phyloP scores from a whole-genome alignment of 2,329 filamentous ascomycete genomes.

The Nigrospora osmanthi region DNA sequence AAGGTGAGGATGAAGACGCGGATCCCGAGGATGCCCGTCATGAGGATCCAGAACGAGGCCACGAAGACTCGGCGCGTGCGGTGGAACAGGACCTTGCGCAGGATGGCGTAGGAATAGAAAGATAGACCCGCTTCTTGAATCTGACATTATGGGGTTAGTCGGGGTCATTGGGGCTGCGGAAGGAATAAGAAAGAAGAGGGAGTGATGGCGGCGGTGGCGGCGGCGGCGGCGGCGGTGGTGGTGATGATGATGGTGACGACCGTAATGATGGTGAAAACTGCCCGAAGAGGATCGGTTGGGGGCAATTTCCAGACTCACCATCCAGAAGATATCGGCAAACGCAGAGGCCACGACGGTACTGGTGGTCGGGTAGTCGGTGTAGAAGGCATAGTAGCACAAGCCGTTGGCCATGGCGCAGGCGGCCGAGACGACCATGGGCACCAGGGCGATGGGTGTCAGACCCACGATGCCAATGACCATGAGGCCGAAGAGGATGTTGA shows the following conservation, averaged over 20 bases:
- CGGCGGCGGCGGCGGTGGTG: too few species aligned
- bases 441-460: slow-evolving; percentile 26
- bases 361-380: slow-evolving; percentile 15
- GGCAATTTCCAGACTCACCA: slow-evolving; percentile 17
- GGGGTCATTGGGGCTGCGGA: background rate
- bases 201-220: too few species aligned
- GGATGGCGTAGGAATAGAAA: slow-evolving; percentile 43
- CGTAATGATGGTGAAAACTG: too few species aligned
- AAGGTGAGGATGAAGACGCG: slow-evolving; percentile 30
- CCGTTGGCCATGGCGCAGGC: slow-evolving; percentile 33
- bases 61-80: slow-evolving; percentile 34
- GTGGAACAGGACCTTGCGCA: slow-evolving; percentile 40
- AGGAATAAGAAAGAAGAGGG: too few species aligned
- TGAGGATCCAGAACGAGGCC: slow-evolving; percentile 47
- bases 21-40: slow-evolving; percentile 41
- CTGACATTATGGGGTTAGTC: slow-evolving; percentile 11
- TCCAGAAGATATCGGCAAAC: slow-evolving; percentile 31
- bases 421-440: slow-evolving; percentile 30
- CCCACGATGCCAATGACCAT: slow-evolving; percentile 30
- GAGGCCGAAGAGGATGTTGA: slow-evolving; percentile 28
- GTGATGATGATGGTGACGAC: too few species aligned
- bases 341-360: slow-evolving; percentile 25
- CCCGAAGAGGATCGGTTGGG: too few species aligned
- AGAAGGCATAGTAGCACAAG: slow-evolving; percentile 34
- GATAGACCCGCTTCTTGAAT: slow-evolving; percentile 35